These are phyloP conservation scores for Phytopythium montanum DNA, from an alignment of 352 stramenopile species.

Conservation along the genomic window DNA sequence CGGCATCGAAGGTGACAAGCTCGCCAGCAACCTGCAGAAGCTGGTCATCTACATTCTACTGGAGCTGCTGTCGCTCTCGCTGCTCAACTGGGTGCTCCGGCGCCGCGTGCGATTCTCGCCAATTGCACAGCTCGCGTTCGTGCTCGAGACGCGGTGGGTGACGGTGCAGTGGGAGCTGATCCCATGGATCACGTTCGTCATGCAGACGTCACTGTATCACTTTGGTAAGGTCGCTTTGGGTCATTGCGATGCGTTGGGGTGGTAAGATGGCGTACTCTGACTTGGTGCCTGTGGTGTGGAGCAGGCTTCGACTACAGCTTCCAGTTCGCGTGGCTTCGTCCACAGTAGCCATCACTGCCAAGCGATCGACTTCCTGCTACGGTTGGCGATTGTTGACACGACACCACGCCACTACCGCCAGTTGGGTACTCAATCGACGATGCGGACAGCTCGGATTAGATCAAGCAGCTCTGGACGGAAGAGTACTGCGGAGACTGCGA, in stretches of 20 bases:
- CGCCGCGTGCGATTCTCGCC: slow-evolving; percentile 21
- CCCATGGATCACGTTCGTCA: slow-evolving; percentile 36
- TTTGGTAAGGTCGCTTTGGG: slow-evolving; percentile 13
- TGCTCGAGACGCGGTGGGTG: slow-evolving; percentile 27
- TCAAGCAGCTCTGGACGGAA: no score
- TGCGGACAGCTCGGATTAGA: no score
- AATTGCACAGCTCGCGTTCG: slow-evolving; percentile 30
- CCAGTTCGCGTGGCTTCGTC: no score
- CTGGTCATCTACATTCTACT: slow-evolving; percentile 25
- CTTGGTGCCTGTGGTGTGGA: not conserved
- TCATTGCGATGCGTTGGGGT: not conserved
- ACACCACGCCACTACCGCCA: no score
- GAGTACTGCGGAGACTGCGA: no score
- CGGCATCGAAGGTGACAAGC: no score
- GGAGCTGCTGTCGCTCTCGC: slow-evolving; percentile 35
- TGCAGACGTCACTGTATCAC: slow-evolving; percentile 27
- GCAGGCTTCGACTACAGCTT: slow-evolving; percentile 1
- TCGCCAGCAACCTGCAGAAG: no score
- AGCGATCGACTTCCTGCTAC: no score
- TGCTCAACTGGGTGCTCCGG: slow-evolving; percentile 21
- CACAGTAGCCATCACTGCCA: no score
- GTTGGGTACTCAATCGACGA: no score
- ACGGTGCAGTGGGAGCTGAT: slow-evolving; percentile 30
- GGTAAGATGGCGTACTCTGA: not conserved
- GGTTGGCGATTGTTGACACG: no score